Evolutionary conservation across 352 stramenopile genomes (phyloP), one percentile per base, ranked within the genome.

Genomic region (Phytopythium delawarense): DNA sequence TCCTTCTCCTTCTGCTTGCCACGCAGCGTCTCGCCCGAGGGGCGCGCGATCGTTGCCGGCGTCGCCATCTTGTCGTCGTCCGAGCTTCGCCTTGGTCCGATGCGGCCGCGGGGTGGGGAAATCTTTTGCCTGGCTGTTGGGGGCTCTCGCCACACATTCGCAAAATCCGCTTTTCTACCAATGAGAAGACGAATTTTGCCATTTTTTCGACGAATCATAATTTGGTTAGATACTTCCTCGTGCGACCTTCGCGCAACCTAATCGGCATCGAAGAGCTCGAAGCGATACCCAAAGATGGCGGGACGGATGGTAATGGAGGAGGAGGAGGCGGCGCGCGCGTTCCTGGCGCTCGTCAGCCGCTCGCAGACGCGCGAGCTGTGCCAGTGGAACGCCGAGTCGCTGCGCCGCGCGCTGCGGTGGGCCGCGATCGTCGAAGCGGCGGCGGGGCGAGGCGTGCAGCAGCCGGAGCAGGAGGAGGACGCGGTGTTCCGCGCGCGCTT

Each of bases 1-100:
- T 99, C 97, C 74, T 98, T 98, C 63, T 98, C 94, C 78, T 99
- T 99, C 72, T 92, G 84, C 69, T 96, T 92, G 66, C 84, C 87
- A 48, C 87, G 84, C 48, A 94, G 76, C 20, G 83, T 96, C 67
- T 96, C 87, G 65, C 83, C 84, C 53, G 58, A 77, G 37, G 80
- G 80, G 56, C 81, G 81, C 39, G 78, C 72, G 53, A 92, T 89
- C 64, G 82, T 85, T 56, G 64, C 67, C 20, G 71, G 53, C 63
- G 75, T 74, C n/a, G 40, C 55, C 55, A 61, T 61, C 25, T 20
- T 21, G 23, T 15, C 6, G 23, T 15, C 6, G 8, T 37, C 12
- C n/a, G 20, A 5, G 18, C 51, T 52, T 28, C 8, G 13, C 28
- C 21, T 40, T 18, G 37, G 11, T 46, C 18, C 11, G 32, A 2